A percentile compares a stretch with the other conserved stretches of the same genome.
Evolutionary conservation across 2,329 filamentous ascomycete species (phyloP).

Genomic region (Penicillium fuscoglaucum): DNA sequence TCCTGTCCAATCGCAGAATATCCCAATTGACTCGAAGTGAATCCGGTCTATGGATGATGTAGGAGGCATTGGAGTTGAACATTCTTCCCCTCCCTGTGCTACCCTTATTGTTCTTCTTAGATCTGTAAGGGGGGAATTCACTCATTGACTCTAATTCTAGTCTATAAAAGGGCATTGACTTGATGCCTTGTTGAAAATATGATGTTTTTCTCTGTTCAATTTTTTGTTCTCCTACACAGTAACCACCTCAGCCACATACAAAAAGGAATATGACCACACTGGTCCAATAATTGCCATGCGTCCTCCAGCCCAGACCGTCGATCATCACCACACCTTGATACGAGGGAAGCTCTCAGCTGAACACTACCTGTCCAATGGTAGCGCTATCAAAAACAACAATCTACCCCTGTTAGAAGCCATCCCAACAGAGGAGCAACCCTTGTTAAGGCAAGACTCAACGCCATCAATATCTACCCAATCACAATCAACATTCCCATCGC

Average conservation of each 20-base stretch:
- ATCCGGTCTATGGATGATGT: not conserved
- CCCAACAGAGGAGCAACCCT: slow-evolving; percentile 19
- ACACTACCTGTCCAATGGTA: slow-evolving; percentile 6
- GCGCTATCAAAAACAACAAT: slow-evolving; percentile 4
- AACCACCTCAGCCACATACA: too few species aligned
- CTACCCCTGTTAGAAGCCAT: slow-evolving; percentile 10
- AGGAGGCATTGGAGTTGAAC: not conserved
- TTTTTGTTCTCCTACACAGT: not conserved
- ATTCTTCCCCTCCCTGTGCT: not conserved
- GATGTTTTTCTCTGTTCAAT: not conserved
- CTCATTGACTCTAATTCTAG: not conserved
- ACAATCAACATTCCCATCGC: not conserved
- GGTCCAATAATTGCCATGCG: slow-evolving; percentile 12
- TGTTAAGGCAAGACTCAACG: slow-evolving; percentile 12
- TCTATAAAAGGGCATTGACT: not conserved
- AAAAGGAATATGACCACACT: not conserved
- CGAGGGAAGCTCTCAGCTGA: slow-evolving; percentile 11
- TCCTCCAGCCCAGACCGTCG: slow-evolving; percentile 1
- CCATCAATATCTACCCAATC: slow-evolving; percentile 3
- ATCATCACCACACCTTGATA: slow-evolving; percentile 18
- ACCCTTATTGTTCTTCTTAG: not conserved
- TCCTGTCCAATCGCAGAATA: slow-evolving; percentile 18
- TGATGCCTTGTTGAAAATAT: not conserved
- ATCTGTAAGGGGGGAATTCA: not conserved
- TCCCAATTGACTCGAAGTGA: not conserved